These are phyloP conservation scores for Amanita polypyramis DNA, from an alignment of 768 basidiomycete species.

Conservation along the genomic window DNA sequence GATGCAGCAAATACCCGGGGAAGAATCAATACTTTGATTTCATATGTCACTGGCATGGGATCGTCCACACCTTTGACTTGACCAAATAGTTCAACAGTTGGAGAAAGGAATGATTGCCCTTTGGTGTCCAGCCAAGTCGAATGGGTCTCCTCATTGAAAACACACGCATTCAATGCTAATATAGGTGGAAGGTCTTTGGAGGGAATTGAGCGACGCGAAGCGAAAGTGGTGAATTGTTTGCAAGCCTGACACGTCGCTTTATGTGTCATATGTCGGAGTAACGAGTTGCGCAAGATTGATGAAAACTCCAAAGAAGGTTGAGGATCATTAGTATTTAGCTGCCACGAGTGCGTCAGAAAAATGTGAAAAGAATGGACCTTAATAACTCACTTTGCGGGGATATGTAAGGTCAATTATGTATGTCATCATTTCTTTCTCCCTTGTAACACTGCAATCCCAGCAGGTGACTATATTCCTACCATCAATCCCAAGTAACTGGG, in stretches of 20 bases:
- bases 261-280: constrained; percentile 74
- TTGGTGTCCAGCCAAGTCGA: constrained; percentile 67
- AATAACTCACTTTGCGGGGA: constrained; percentile 58
- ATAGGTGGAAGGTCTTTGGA: constrained; percentile 68
- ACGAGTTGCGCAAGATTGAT: constrained; percentile 60
- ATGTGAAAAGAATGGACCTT: background rate
- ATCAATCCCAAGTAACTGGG: constrained; percentile 77
- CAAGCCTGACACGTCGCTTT: constrained; percentile 83
- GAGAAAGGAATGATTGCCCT: constrained; percentile 47
- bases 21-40: constrained; percentile 49
- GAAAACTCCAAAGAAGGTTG: constrained; percentile 39
- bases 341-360: background rate
- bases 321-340: constrained; percentile 1
- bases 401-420: constrained; percentile 84
- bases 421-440: constrained; percentile 68
- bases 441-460: constrained; percentile 55
- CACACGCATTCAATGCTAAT: constrained; percentile 77
- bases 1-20: background rate
- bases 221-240: constrained; percentile 66
- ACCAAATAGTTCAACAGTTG: constrained; percentile 46
- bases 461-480: constrained; percentile 72
- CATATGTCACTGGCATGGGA: constrained; percentile 47
- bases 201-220: constrained; percentile 55
- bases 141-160: constrained; percentile 64
- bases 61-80: constrained; percentile 52